A percentile compares a stretch with the other conserved stretches of the same genome.
phyloP scores from a whole-genome alignment of 2,329 filamentous ascomycete genomes.

The Bipolaris gigantea region DNA sequence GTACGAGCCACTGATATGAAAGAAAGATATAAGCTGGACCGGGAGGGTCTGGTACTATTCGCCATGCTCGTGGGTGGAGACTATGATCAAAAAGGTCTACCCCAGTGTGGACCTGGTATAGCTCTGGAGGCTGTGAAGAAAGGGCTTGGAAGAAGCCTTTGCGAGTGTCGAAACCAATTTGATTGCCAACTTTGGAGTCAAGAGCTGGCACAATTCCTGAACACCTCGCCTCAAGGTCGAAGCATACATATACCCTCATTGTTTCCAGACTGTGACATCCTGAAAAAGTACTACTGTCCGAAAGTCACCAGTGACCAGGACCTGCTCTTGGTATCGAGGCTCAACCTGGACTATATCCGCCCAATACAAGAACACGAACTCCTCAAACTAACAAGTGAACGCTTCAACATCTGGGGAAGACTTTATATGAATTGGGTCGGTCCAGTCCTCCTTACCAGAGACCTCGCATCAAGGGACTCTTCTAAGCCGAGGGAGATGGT shows the following conservation, averaged over 20 bases:
- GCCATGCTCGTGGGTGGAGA: conserved; percentile 49
- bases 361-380: conserved; percentile 42
- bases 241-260: conserved; percentile 15
- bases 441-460: conserved; percentile 41
- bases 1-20: conserved; percentile 35
- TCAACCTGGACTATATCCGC: conserved; percentile 35
- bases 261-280: conserved; percentile 29
- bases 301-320: conserved; percentile 38
- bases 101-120: conserved; percentile 40
- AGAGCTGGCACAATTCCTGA: conserved; percentile 21
- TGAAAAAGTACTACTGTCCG: conserved; percentile 45
- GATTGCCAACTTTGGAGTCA: conserved; percentile 34
- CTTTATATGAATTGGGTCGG: conserved; percentile 45
- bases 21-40: conserved; percentile 34
- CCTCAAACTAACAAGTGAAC: conserved; percentile 35
- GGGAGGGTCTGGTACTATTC: conserved; percentile 45
- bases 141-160: conserved; percentile 37
- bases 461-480: conserved; percentile 15
- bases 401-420: conserved; percentile 46
- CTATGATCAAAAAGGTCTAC: conserved; percentile 46
- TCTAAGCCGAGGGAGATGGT: conserved; percentile 18
- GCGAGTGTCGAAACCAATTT: conserved; percentile 21
- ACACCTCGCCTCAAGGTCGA: conserved; percentile 1
- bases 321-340: conserved; percentile 29
- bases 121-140: conserved; percentile 32